Evolutionary conservation across 192 early-diverging fungal species (phyloP), one percentile per base, ranked within the genome.

Genomic region (Coemansia sp.): DNA sequence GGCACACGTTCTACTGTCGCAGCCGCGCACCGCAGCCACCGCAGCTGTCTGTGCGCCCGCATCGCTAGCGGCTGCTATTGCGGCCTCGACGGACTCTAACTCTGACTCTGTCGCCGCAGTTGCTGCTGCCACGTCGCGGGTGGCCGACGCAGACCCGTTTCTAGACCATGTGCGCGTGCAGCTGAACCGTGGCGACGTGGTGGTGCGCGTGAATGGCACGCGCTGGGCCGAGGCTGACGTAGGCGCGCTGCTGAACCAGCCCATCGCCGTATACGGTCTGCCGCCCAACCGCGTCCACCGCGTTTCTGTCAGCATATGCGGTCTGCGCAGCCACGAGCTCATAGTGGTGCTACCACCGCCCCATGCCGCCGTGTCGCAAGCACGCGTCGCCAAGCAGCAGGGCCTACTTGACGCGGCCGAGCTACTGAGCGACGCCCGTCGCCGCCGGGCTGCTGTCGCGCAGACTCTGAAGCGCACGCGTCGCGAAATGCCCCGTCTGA

Each of bases 291-390:
- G 18, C 30, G 19, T 52, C 14, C 53, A 65, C 55, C 51, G 61
- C 12, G 52, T 80, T 14, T 48, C 61, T 21, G 34, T 80, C 18
- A 19, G 71, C 0, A 38, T 80, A 2, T 74, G 67, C 24, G 71
- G 77, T 4, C 58, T 80, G 71, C 67, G 71, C 54, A 80, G 77
- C 58, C 68, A 73, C 24, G 71, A 74, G 24, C 62, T 80, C 24
- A 19, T n/a, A 14, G 65, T 80, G 28, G 60, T 55, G 14, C 31
- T 58, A 49, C 60, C 61, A 18, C 32, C 62, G 12, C n/a, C 34
- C 16, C 38, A 53, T 0, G 44, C 61, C 0, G 38, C 31, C 5
- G 24, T 65, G 18, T 59, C 25, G 14, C 19, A 27, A 23, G 62
- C 62, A 7, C 28, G 44, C 7, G 18, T 54, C n/a, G 51, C 58